These are phyloP conservation scores for Pseudocercospora pini-densiflorae DNA, from an alignment of 2,329 filamentous ascomycete species.

Conservation along the genomic window DNA sequence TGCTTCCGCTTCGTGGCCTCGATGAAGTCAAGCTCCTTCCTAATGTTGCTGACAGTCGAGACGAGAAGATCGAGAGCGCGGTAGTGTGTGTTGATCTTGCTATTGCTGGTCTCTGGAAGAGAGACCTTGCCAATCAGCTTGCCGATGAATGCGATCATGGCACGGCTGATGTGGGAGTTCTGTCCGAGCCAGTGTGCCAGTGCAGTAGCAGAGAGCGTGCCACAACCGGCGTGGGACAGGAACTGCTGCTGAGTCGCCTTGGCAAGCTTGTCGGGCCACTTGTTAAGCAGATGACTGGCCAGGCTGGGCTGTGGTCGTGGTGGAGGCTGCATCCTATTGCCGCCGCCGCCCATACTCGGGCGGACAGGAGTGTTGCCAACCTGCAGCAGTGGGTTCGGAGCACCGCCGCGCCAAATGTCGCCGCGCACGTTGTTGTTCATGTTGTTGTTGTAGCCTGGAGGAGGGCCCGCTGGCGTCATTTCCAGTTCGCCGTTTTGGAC, in stretches of 20 bases:
- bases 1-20: conserved; percentile 66
- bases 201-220: conserved; percentile 60
- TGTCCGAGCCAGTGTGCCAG: conserved; percentile 72
- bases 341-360: conserved; percentile 1
- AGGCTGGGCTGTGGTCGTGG: conserved; percentile 51
- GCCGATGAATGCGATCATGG: conserved; percentile 70
- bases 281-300: conserved; percentile 61
- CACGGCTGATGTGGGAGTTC: conserved; percentile 72
- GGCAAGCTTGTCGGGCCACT: conserved; percentile 53
- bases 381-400: conserved; percentile 55
- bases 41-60: conserved; percentile 68
- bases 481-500: conserved; percentile 35
- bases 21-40: conserved; percentile 70
- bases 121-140: conserved; percentile 66
- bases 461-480: conserved; percentile 21
- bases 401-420: conserved; percentile 50
- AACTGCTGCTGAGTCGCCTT: conserved; percentile 69
- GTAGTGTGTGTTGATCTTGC: conserved; percentile 56
- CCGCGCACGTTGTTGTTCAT: conserved; percentile 26
- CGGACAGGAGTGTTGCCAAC: conserved; percentile 40
- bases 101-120: conserved; percentile 54
- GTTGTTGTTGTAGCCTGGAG: conserved; percentile 13
- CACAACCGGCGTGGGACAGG: conserved; percentile 66
- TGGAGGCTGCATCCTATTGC: conserved; percentile 29
- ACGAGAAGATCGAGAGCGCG: conserved; percentile 66